Evolutionary conservation across 2,329 filamentous ascomycete species (phyloP).

Genomic region (Lachnellula suecica): DNA sequence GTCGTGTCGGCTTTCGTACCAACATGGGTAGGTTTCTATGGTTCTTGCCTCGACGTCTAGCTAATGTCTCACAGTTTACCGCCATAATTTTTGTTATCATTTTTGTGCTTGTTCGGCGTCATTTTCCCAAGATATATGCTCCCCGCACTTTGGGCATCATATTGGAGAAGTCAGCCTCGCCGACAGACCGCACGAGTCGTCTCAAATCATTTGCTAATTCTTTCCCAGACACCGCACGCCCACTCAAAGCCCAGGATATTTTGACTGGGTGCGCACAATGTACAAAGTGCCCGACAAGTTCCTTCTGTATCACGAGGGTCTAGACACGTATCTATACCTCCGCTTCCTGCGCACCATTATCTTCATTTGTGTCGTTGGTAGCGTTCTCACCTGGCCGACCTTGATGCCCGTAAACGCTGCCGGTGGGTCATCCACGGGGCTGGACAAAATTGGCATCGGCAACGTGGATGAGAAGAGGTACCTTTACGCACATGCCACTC

Average conservation of each 20-base stretch:
- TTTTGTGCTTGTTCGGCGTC: background rate
- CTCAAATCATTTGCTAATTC: background rate
- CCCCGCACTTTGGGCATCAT: background rate
- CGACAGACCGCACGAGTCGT: background rate
- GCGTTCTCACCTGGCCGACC: background rate
- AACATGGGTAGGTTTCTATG: background rate
- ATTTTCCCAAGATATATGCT: background rate
- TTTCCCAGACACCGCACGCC: background rate
- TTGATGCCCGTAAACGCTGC: background rate
- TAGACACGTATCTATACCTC: background rate
- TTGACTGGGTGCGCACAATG: background rate
- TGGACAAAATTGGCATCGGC: background rate
- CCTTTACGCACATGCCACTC: background rate
- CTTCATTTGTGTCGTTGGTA: background rate
- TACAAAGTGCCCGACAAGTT: background rate
- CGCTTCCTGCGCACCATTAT: background rate
- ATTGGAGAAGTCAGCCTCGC: background rate
- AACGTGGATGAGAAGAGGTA: background rate
- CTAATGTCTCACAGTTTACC: background rate
- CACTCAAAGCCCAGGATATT: background rate
- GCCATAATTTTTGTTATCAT: background rate
- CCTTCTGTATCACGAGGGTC: background rate
- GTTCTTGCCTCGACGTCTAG: background rate
- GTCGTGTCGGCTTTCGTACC: background rate
- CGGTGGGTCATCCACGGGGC: background rate